phyloP scores from a whole-genome alignment of 306 rosid species.

The Rubus idaeus region DNA sequence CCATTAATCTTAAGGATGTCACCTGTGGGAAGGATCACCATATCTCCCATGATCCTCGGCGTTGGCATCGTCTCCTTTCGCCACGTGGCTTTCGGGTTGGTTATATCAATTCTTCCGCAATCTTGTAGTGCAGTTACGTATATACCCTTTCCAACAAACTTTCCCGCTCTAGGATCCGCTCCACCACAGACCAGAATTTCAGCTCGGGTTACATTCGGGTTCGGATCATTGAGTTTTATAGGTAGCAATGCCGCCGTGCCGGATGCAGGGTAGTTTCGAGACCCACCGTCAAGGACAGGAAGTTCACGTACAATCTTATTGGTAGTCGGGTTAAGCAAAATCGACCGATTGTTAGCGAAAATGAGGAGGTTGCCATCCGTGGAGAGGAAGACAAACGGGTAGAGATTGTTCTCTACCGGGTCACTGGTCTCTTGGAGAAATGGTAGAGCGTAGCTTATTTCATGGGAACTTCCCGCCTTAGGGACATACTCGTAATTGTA shows the following conservation, averaged over 20 bases:
- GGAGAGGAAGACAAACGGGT: conserved; percentile 64
- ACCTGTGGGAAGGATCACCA: conserved; percentile 58
- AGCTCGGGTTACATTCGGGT: conserved; percentile 22
- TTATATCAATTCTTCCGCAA: conserved; percentile 52
- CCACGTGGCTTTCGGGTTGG: conserved; percentile 50
- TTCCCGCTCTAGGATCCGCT: too few species aligned
- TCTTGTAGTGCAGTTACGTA: conserved; percentile 39
- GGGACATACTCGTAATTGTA: conserved; percentile 65
- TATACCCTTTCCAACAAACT: neutral
- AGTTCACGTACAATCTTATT: conserved; percentile 40
- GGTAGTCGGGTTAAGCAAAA: conserved; percentile 40
- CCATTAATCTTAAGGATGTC: conserved; percentile 54
- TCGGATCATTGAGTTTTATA: conserved; percentile 31
- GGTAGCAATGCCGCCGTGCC: conserved; percentile 75
- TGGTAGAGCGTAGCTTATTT: conserved; percentile 27
- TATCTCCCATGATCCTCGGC: conserved; percentile 53
- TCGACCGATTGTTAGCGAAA: conserved; percentile 56
- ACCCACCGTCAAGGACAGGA: conserved; percentile 62
- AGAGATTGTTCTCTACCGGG: conserved; percentile 50
- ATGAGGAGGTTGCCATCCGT: conserved; percentile 63
- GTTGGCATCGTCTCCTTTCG: conserved; percentile 55
- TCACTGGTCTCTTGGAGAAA: conserved; percentile 52
- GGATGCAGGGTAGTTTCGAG: conserved; percentile 59
- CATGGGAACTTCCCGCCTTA: neutral
- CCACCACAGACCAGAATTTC: conserved; percentile 71